These are phyloP conservation scores for Biscogniauxia sp. DNA, from an alignment of 2,329 filamentous ascomycete genomes.

Conservation along the genomic window DNA sequence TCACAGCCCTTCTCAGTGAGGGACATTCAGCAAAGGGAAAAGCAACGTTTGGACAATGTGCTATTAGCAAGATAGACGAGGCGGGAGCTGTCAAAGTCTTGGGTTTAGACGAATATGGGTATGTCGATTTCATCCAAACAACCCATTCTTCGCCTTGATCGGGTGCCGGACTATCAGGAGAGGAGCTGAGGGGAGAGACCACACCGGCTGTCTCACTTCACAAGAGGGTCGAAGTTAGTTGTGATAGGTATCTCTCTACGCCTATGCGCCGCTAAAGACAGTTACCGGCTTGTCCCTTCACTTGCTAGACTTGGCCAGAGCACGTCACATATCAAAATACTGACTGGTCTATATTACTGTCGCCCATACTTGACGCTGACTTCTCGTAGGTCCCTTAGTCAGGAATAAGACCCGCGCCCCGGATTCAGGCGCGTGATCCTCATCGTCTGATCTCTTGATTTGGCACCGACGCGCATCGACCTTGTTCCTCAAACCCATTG, in stretches of 20 bases:
- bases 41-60: neutral
- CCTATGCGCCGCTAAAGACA: neutral
- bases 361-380: neutral
- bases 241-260: neutral
- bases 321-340: neutral
- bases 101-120: neutral
- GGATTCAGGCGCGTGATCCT: neutral
- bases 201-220: neutral
- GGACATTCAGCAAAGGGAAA: neutral
- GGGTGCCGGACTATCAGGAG: neutral
- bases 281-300: neutral
- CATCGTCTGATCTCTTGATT: constrained; percentile 9
- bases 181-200: neutral
- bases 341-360: neutral
- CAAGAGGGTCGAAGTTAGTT: neutral
- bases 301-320: neutral
- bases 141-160: neutral
- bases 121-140: neutral
- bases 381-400: neutral
- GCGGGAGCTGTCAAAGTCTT: neutral
- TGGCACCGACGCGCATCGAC: constrained; percentile 1
- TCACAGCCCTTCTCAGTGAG: neutral
- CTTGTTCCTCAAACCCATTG: constrained; percentile 13
- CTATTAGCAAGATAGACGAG: neutral
- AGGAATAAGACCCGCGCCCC: constrained; percentile 1